A percentile compares a stretch with the other conserved stretches of the same genome.
phyloP scores from a whole-genome alignment of 495 filamentous ascomycete genomes.

The Hamigera avellanea region DNA sequence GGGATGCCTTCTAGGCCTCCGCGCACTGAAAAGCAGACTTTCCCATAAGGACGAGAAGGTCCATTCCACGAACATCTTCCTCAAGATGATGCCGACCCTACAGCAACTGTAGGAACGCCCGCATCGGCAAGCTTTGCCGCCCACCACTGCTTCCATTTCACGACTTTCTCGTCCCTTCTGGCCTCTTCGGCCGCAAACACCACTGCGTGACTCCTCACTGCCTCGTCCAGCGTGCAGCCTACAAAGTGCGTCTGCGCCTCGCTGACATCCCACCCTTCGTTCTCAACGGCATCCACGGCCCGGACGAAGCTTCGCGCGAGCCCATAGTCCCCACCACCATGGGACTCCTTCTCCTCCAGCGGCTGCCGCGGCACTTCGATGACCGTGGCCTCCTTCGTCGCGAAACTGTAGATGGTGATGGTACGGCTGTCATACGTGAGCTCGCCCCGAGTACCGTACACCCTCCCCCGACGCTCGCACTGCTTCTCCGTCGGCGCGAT shows the following conservation, averaged over 20 bases:
- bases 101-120: constrained; percentile 1
- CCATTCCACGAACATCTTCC: too few species aligned
- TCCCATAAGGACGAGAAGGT: too few species aligned
- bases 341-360: constrained; percentile 27
- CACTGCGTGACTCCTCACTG: constrained; percentile 77
- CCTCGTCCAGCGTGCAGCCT: constrained; percentile 74
- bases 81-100: too few species aligned
- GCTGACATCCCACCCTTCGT: constrained; percentile 49
- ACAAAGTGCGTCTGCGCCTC: constrained; percentile 66
- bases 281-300: constrained; percentile 72
- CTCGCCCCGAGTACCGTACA: constrained; percentile 82
- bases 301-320: constrained; percentile 67
- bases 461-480: constrained; percentile 66
- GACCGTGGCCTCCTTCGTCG: constrained; percentile 9
- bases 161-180: constrained; percentile 50
- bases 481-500: constrained; percentile 78
- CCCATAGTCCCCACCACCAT: constrained; percentile 85
- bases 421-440: constrained; percentile 53
- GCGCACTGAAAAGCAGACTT: too few species aligned
- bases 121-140: constrained; percentile 23
- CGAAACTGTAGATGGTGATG: constrained; percentile 34
- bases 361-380: constrained; percentile 24
- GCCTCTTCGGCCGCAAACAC: constrained; percentile 94
- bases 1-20: too few species aligned
- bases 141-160: constrained; percentile 80